Evolutionary conservation across 1,139 yeast genomes (phyloP).

Genomic region (Blastobotrys proliferans): DNA sequence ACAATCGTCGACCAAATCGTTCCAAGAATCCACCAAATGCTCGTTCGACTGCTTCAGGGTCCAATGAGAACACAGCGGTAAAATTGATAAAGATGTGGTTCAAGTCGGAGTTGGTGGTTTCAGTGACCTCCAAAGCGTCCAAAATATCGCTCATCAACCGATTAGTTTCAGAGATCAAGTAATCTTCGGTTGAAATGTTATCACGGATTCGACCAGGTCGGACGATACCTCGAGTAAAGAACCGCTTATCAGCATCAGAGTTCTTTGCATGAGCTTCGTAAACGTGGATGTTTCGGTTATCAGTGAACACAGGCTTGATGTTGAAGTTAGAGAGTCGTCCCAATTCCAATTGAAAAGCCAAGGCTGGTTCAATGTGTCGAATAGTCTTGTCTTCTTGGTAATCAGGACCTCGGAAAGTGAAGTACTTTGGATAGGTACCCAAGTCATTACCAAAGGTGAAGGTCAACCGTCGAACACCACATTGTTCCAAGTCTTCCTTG

Average conservation of each 20-base stretch:
- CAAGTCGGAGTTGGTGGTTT: conserved; percentile 90
- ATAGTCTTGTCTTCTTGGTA: conserved; percentile 75
- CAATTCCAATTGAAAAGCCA: conserved; percentile 94
- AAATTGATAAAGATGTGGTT: conserved; percentile 96
- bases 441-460: conserved; percentile 79
- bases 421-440: conserved; percentile 91
- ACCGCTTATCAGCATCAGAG: conserved; percentile 89
- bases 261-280: conserved; percentile 95
- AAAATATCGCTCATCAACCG: conserved; percentile 92
- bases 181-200: conserved; percentile 88
- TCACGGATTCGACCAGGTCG: conserved; percentile 94
- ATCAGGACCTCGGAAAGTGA: conserved; percentile 87
- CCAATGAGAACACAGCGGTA: conserved; percentile 88
- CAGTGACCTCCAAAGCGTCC: conserved; percentile 91
- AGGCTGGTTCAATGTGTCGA: conserved; percentile 97
- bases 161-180: conserved; percentile 92
- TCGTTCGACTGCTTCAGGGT: conserved; percentile 93
- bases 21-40: conserved; percentile 98
- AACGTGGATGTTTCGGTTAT: conserved; percentile 95
- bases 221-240: conserved; percentile 93
- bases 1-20: conserved; percentile 92
- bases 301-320: conserved; percentile 92
- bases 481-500: conserved; percentile 62
- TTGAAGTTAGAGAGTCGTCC: conserved; percentile 92
- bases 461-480: conserved; percentile 85